Evolutionary conservation across 805 yeast genomes (phyloP).

Genomic region (Nakazawaea ishiwadae): DNA sequence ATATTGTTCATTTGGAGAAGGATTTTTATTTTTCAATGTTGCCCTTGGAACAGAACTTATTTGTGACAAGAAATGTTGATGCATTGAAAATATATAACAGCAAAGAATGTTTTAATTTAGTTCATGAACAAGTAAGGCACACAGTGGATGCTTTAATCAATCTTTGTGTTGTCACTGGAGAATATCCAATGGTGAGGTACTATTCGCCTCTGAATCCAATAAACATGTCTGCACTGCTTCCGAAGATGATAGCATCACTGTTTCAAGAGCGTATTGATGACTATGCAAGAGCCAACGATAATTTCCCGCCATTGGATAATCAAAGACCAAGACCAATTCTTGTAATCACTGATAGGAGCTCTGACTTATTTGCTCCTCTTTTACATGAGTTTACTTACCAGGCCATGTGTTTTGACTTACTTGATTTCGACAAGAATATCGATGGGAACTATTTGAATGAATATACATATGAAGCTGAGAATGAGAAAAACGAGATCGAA

Average conservation of each 20-base stretch:
- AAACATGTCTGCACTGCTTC: constrained; percentile 53
- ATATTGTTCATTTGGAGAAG: constrained; percentile 16
- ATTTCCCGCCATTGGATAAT: constrained; percentile 50
- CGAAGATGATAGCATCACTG: constrained; percentile 65
- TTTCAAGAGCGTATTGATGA: constrained; percentile 71
- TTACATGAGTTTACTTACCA: constrained; percentile 89
- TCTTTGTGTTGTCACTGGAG: constrained; percentile 75
- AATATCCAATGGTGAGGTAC: constrained; percentile 81
- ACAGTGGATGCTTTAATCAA: constrained; percentile 66
- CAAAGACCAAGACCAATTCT: constrained; percentile 67
- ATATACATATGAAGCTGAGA: constrained; percentile 54
- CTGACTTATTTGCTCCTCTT: constrained; percentile 80
- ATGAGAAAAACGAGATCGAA: constrained; percentile 42
- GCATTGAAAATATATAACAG: constrained; percentile 75
- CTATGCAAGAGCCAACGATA: constrained; percentile 64
- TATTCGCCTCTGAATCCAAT: constrained; percentile 49
- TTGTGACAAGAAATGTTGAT: constrained; percentile 55
- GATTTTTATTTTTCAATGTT: constrained; percentile 45
- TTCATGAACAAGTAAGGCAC: constrained; percentile 49
- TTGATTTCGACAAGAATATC: constrained; percentile 25
- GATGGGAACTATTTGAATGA: constrained; percentile 20
- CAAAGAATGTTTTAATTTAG: constrained; percentile 54
- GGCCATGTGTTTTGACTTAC: constrained; percentile 83
- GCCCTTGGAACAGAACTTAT: constrained; percentile 70
- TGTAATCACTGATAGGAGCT: constrained; percentile 74